Evolutionary conservation across 352 stramenopile species (phyloP), one percentile per base, ranked within the genome.

Genomic region (Globisporangium spinosum): DNA sequence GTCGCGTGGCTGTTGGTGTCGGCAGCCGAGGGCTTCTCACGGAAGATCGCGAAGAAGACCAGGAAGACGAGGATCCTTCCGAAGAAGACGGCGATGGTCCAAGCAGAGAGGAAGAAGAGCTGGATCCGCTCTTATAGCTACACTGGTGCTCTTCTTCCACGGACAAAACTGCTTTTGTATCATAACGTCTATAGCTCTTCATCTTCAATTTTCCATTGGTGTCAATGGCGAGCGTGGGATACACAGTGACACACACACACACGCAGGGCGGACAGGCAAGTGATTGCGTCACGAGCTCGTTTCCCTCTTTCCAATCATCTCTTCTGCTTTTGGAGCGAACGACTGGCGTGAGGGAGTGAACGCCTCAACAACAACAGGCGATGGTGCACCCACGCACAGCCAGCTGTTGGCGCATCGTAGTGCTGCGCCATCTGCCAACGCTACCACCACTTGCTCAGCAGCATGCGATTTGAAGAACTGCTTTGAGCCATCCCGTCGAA

Each of bases 101-200:
- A 29, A 49, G 34, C 35, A 27, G 4, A 55, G 62, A 35, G 17
- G 60, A 65, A 13, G 51, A 61, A 23, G 49, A 60, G n/a, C 8
- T 34, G n/a, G 35, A 60, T 23, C 49, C 22, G 27, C 34, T 60
- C 34, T 60, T 58, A 55, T 61, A 60, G 29, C n/a, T 32, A 56
- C 9, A 43, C 17, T 7, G 6, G 40, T 20, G 15, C 15, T 17
- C 17, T 49, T 12, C n/a, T 22, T 51, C 43, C 43, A 23, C 1
- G 17, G 43, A 51, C 10, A 4, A 10, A 51, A 13, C 3, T 38
- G 32, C 32, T 38, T 47, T 47, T 47, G 13, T 20, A 47, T 45
- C 38, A 20, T 20, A 47, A 23, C 17, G 15, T 20, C 13, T 45
- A 15, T 45, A 45, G 38, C 38, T 45, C 38, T 45, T 45, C 12